Evolutionary conservation across 805 yeast genomes (phyloP).

Genomic region (Candida khao-thaluensis): DNA sequence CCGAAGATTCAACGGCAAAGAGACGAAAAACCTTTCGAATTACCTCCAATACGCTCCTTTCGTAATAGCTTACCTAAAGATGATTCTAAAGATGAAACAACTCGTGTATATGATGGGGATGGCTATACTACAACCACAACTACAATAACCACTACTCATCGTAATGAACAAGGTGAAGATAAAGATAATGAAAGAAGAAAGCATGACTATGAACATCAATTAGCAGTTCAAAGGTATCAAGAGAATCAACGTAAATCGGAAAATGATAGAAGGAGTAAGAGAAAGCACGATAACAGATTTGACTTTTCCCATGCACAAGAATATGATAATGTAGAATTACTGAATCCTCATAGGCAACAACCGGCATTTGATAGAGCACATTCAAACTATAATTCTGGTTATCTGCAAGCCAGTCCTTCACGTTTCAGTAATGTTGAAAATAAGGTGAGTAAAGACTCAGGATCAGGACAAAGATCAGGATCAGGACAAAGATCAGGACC

Average conservation of each 20-base stretch:
- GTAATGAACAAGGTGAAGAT: conserved; percentile 7
- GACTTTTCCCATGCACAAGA: neutral
- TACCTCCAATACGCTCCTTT: conserved; percentile 12
- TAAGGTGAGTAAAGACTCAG: neutral
- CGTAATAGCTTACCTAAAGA: neutral
- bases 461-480: neutral
- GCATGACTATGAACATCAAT: conserved; percentile 11
- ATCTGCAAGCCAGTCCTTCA: neutral
- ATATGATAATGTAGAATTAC: neutral
- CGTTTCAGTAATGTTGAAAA: no score
- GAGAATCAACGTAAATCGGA: conserved; percentile 7
- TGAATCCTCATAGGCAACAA: conserved; percentile 1
- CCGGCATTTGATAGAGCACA: neutral
- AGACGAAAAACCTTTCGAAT: conserved; percentile 7
- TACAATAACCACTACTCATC: conserved; percentile 16
- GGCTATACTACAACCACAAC: conserved; percentile 16
- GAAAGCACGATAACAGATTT: neutral
- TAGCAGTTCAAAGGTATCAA: conserved; percentile 10
- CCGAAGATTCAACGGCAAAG: conserved; percentile 1
- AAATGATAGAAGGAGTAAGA: conserved; percentile 3
- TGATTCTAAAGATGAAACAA: conserved; percentile 1
- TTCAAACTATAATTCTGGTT: neutral
- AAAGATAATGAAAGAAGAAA: conserved; percentile 7
- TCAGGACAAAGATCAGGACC: neutral
- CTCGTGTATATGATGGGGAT: conserved; percentile 6